Percentiles rank a stretch among this genome's conserved stretches.
phyloP scores from a whole-genome alignment of 2,329 filamentous ascomycete genomes.

The Chaetomiaceae sp. region DNA sequence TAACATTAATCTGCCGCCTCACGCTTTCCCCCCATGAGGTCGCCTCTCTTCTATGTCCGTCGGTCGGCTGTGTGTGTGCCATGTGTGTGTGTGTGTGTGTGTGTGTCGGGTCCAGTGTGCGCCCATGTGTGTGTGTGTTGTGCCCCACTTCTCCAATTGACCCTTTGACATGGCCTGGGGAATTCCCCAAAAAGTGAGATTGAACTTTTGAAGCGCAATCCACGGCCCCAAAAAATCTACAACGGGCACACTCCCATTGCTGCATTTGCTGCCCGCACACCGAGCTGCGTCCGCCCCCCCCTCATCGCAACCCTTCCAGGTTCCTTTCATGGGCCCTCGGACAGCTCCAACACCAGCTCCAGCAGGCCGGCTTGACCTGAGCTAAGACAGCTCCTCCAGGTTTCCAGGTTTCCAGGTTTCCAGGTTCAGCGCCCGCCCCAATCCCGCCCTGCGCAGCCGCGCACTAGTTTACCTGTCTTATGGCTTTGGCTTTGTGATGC shows the following conservation, averaged over 20 bases:
- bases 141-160: conserved; percentile 25
- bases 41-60: not conserved
- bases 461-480: too few species aligned
- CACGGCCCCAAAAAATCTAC: conserved; percentile 20
- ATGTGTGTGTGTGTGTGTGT: too few species aligned
- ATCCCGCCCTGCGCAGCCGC: conserved; percentile 14
- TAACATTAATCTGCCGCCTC: conserved; percentile 6
- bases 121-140: too few species aligned
- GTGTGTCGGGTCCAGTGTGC: too few species aligned
- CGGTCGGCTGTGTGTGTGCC: too few species aligned
- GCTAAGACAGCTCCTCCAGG: not conserved
- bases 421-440: conserved; percentile 6
- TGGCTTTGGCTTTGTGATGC: conserved; percentile 29
- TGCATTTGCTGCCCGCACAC: not conserved
- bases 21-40: not conserved
- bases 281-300: too few species aligned
- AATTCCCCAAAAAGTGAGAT: conserved; percentile 18
- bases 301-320: too few species aligned
- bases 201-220: not conserved
- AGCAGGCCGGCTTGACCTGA: not conserved
- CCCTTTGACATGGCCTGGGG: conserved; percentile 9
- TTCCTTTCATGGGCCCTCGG: conserved; percentile 7
- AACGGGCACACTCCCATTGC: conserved; percentile 2
- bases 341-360: conserved; percentile 11
- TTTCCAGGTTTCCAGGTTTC: too few species aligned